A percentile compares a stretch with the other conserved stretches of the same genome.
Conservation (phyloP, 495 filamentous ascomycete genomes). For the Pyrenula massariospora region DNA sequence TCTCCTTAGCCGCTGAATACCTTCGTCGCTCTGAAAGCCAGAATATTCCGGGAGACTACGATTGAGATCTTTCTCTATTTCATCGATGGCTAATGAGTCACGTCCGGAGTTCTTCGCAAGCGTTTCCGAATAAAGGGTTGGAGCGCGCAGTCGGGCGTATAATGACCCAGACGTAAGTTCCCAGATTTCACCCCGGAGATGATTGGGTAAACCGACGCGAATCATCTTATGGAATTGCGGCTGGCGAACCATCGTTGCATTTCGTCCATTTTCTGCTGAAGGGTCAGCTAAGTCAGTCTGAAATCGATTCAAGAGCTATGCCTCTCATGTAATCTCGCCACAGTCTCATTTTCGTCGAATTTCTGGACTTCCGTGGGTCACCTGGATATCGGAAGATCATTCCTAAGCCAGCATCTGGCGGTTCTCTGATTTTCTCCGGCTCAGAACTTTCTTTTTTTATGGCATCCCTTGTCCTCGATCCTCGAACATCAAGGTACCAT, state of each 20-base stretch:
- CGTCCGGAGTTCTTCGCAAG: constrained; percentile 68
- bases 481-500: constrained; percentile 58
- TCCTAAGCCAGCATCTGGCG: constrained; percentile 85
- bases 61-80: constrained; percentile 97
- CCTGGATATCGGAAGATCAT: constrained; percentile 92
- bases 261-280: constrained; percentile 89
- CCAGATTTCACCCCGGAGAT: constrained; percentile 90
- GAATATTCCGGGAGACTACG: constrained; percentile 93
- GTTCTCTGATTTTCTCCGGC: constrained; percentile 41
- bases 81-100: constrained; percentile 88
- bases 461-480: constrained; percentile 20
- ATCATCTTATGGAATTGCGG: constrained; percentile 97
- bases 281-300: too few species aligned
- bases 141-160: constrained; percentile 75
- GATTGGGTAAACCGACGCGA: constrained; percentile 86
- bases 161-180: constrained; percentile 86
- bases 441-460: constrained; percentile 14
- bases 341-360: constrained; percentile 91
- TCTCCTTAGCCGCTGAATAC: constrained; percentile 76
- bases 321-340: constrained; percentile 91
- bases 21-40: constrained; percentile 92
- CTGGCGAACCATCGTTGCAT: constrained; percentile 81
- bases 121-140: constrained; percentile 72
- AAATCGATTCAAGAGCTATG: constrained; percentile 17
- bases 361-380: constrained; percentile 87